phyloP scores from a whole-genome alignment of 352 stramenopile species.

The Blastocystis sp. region DNA sequence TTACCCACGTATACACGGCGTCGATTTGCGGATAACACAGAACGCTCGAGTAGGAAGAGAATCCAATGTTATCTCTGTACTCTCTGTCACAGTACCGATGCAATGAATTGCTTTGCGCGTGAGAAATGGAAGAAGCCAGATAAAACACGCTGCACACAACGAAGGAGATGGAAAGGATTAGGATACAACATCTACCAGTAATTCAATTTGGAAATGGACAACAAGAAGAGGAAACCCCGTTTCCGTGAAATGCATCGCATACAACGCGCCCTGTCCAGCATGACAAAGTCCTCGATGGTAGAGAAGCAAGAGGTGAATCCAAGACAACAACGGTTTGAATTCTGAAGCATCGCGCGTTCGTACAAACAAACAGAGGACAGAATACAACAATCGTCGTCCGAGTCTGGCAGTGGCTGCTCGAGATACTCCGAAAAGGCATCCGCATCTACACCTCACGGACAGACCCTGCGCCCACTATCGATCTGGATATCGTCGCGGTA shows the following conservation, averaged over 20 bases:
- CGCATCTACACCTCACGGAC: too few species aligned
- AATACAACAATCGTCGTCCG: too few species aligned
- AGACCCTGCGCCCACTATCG: not conserved
- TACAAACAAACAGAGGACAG: not conserved
- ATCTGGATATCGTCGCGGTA: not conserved
- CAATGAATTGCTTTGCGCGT: not conserved
- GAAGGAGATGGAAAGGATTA: not conserved
- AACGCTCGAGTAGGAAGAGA: not conserved
- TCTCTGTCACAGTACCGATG: slow-evolving; percentile 15
- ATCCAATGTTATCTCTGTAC: slow-evolving; percentile 53
- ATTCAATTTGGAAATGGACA: not conserved
- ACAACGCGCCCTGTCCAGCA: not conserved
- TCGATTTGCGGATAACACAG: slow-evolving; percentile 77
- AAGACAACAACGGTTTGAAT: not conserved
- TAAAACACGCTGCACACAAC: not conserved
- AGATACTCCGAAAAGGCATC: too few species aligned
- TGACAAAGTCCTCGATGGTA: not conserved
- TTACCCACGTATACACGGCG: slow-evolving; percentile 93
- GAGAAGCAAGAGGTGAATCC: not conserved
- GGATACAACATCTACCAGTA: not conserved
- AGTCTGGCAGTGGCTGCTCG: too few species aligned
- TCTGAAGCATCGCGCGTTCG: not conserved
- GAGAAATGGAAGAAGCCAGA: not conserved
- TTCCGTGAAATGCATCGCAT: not conserved
- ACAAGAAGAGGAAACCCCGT: not conserved